Conservation (phyloP, 805 yeast species). For the Yueomyces sp. region DNA sequence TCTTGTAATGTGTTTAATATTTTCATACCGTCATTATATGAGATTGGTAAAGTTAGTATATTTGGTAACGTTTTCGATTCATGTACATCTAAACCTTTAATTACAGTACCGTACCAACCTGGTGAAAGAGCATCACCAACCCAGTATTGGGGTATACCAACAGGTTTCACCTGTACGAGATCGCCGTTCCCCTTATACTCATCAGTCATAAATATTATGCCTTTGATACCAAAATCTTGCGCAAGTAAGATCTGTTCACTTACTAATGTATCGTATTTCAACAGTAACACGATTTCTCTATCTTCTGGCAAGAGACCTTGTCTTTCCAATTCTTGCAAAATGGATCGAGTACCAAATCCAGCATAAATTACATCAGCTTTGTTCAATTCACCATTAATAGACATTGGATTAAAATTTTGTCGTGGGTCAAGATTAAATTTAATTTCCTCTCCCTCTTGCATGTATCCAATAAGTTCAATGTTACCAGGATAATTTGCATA, state of each 20-base stretch:
- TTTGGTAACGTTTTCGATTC: slow-evolving; percentile 45
- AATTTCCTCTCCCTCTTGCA: slow-evolving; percentile 13
- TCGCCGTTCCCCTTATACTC: slow-evolving; percentile 23
- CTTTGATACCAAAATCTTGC: slow-evolving; percentile 42
- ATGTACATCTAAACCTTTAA: slow-evolving; percentile 29
- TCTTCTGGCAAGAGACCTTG: slow-evolving; percentile 23
- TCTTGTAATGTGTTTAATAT: slow-evolving; percentile 19
- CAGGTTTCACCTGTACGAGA: slow-evolving; percentile 29
- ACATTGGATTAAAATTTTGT: slow-evolving; percentile 55
- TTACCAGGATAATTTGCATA: slow-evolving; percentile 39
- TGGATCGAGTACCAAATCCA: slow-evolving; percentile 49
- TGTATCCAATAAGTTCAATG: not conserved
- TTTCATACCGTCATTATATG: slow-evolving; percentile 52
- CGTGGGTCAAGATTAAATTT: slow-evolving; percentile 14
- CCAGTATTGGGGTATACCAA: slow-evolving; percentile 42
- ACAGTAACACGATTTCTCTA: slow-evolving; percentile 37
- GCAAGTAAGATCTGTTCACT: slow-evolving; percentile 45
- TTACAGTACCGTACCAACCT: slow-evolving; percentile 44
- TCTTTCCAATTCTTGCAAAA: slow-evolving; percentile 31
- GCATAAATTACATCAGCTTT: slow-evolving; percentile 44
- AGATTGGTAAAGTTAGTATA: slow-evolving; percentile 66
- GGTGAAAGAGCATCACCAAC: slow-evolving; percentile 77
- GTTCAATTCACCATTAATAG: slow-evolving; percentile 41
- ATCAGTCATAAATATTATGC: slow-evolving; percentile 51
- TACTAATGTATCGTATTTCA: slow-evolving; percentile 43